Base-by-base conservation (phyloP, 176 grass and related monocot species). In the Rhynchospora tenuis region DNA sequence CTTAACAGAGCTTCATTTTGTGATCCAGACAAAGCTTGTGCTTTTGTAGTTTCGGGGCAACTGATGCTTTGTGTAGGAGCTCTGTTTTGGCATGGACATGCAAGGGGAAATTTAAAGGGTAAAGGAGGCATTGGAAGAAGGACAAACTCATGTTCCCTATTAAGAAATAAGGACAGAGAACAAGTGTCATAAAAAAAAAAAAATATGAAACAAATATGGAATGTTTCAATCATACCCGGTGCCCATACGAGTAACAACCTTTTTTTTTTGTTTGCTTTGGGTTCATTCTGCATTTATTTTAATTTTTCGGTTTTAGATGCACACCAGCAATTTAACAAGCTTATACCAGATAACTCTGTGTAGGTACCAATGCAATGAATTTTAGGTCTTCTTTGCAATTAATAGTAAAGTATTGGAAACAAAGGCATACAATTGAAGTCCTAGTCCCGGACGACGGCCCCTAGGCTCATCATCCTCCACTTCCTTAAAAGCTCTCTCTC, bases 391-490 rank as follows among this genome's bases (percentile, higher is more conserved):
- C n/a, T 44, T 62, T 81, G 24, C 61, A 19, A 26, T 56, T 27
- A 57, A 54, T 28, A 23, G n/a, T 28, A 46, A 56, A 20, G 59
- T 44, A 81, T 45, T 13, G 38, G 28, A 61, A 81, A 52, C n/a
- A 15, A 19, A 22, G 6, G 59, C n/a, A 63, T 81, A 81, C 78
- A 59, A 7, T 81, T 61, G 58, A 81, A 81, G 0, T 64, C 58
- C 3, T 44, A 63, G 56, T 6, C 78, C 33, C 24, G 78, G 58
- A 20, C 58, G 31, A 81, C 9, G 58, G 10, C 20, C 43, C 78
- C 54, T 59, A 64, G 78, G 19, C 59, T 81, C 57, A 64, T 81
- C 55, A 81, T 81, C 56, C 16, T 64, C 78, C 31, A 47, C n/a
- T 7, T 15, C 14, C 58, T 16, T 56, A 28, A 77, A 77, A 56